phyloP scores from a whole-genome alignment of 805 yeast species.

The Zygosaccharomyces rouxii region DNA sequence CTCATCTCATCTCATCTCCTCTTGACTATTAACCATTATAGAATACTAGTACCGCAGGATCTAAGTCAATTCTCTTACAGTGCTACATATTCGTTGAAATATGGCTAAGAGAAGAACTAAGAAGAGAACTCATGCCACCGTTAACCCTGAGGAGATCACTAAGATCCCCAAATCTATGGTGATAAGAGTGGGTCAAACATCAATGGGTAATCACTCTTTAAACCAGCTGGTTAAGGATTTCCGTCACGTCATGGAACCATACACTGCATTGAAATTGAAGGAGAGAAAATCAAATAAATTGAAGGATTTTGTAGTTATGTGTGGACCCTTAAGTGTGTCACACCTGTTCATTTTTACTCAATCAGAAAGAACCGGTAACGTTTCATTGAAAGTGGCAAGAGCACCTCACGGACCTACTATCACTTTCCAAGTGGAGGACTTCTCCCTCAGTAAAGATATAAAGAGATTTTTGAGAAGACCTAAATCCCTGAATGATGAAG shows the following conservation, averaged over 20 bases:
- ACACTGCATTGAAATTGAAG: conserved; percentile 82
- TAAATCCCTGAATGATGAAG: conserved; percentile 68
- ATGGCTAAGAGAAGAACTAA: conserved; percentile 63
- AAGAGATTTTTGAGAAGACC: conserved; percentile 67
- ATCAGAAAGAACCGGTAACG: conserved; percentile 67
- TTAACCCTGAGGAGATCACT: conserved; percentile 59
- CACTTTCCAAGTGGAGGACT: conserved; percentile 71
- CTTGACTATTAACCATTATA: background rate
- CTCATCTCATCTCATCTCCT: conserved; percentile 16
- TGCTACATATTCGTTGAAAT: conserved; percentile 1
- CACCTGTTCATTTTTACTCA: conserved; percentile 86
- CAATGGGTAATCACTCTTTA: conserved; percentile 64
- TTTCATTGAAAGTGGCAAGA: conserved; percentile 76
- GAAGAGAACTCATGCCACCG: conserved; percentile 78
- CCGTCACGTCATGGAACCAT: conserved; percentile 91
- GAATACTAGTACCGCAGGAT: background rate
- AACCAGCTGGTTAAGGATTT: conserved; percentile 83
- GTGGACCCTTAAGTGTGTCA: conserved; percentile 92
- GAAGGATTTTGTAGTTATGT: conserved; percentile 95
- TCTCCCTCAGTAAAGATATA: conserved; percentile 80
- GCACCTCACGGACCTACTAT: conserved; percentile 94
- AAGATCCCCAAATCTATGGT: conserved; percentile 93
- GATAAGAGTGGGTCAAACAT: conserved; percentile 63
- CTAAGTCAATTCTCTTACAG: background rate
- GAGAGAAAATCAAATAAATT: conserved; percentile 85